phyloP scores from a whole-genome alignment of 345 rosid species.

The Populus davidiana region DNA sequence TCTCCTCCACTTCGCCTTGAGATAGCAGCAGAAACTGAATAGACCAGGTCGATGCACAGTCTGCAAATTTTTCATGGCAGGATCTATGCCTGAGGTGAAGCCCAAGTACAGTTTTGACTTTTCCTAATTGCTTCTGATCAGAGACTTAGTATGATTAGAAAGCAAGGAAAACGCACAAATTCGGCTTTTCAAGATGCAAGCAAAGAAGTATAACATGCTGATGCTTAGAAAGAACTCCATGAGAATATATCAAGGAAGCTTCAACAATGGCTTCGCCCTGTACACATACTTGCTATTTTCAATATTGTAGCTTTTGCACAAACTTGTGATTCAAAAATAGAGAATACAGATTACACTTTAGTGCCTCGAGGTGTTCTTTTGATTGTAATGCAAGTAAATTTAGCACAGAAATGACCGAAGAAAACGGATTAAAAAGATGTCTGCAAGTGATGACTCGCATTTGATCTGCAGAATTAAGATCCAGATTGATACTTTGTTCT shows the following conservation, averaged over 20 bases:
- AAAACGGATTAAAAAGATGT: no score
- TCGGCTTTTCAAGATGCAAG: neutral
- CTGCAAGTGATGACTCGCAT: no score
- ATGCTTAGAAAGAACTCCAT: neutral
- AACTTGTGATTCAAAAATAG: neutral
- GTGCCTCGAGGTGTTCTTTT: neutral
- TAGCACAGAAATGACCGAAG: neutral
- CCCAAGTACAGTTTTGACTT: no score
- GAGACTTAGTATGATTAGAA: no score
- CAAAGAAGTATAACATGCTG: neutral
- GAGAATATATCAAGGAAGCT: neutral
- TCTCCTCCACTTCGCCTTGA: no score
- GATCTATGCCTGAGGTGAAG: no score
- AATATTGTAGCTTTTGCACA: neutral
- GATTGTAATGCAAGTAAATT: neutral
- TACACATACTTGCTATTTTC: neutral
- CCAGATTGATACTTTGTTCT: no score
- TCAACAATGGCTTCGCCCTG: neutral
- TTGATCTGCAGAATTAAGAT: no score
- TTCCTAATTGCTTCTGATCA: no score
- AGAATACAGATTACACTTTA: neutral
- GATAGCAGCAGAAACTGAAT: no score
- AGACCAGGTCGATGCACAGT: no score
- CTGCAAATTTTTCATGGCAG: no score
- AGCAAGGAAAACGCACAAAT: neutral